phyloP scores from a whole-genome alignment of 768 basidiomycete species.

The Tricholomella constricta region DNA sequence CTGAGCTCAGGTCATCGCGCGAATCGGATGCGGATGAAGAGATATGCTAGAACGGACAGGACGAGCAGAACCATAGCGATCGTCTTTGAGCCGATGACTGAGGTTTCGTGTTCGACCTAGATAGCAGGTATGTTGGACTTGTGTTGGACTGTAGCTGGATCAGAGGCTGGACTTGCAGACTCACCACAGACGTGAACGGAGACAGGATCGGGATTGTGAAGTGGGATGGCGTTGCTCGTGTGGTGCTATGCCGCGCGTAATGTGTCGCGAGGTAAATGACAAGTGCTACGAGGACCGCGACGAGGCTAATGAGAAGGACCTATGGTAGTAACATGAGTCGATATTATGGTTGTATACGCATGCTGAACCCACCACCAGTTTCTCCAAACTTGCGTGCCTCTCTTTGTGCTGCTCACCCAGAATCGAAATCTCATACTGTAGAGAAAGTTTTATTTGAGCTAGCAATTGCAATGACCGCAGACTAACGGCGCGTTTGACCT shows the following conservation, averaged over 20 bases:
- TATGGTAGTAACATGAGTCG: slow-evolving; percentile 16
- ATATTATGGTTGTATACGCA: neutral
- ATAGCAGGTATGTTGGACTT: neutral
- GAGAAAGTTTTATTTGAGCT: neutral
- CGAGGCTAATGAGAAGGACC: slow-evolving; percentile 33
- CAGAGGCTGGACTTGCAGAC: slow-evolving; percentile 13
- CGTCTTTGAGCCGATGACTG: slow-evolving; percentile 53
- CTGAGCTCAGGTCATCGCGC: neutral
- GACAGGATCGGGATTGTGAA: slow-evolving; percentile 81
- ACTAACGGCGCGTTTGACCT: slow-evolving; percentile 50
- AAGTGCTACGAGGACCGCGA: slow-evolving; percentile 37
- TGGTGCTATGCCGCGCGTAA: slow-evolving; percentile 26
- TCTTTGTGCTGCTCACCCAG: slow-evolving; percentile 45
- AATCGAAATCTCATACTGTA: slow-evolving; percentile 44
- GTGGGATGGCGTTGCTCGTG: slow-evolving; percentile 47
- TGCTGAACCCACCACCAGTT: slow-evolving; percentile 46
- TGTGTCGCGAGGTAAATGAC: slow-evolving; percentile 37
- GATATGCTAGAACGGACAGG: slow-evolving; percentile 42
- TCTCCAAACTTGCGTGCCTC: slow-evolving; percentile 52
- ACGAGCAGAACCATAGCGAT: slow-evolving; percentile 44
- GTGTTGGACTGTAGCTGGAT: neutral
- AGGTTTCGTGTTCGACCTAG: slow-evolving; percentile 77
- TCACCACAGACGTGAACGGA: slow-evolving; percentile 76
- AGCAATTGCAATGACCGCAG: neutral
- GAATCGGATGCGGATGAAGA: slow-evolving; percentile 45